Evolutionary conservation across 441 rosid species (phyloP).

Genomic region (Daphne laureola): DNA sequence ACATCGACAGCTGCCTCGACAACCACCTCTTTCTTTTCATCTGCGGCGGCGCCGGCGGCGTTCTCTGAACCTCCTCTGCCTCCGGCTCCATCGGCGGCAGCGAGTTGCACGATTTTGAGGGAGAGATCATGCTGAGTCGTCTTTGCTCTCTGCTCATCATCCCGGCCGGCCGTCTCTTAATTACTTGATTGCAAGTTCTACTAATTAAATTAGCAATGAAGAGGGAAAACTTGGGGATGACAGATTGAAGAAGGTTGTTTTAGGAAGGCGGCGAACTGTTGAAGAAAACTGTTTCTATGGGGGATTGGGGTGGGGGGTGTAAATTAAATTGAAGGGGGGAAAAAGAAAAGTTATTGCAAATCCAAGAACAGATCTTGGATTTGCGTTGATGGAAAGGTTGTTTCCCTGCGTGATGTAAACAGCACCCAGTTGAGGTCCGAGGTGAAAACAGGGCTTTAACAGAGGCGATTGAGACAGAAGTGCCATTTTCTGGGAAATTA

Average conservation of each 20-base stretch:
- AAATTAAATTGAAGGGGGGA: too few relatives aligned
- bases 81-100: constrained; percentile 29
- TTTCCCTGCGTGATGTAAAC: neutral
- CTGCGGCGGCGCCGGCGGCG: constrained; percentile 37
- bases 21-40: constrained; percentile 38
- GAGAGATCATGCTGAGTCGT: neutral
- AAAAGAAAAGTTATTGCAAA: too few relatives aligned
- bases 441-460: constrained; percentile 19
- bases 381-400: neutral
- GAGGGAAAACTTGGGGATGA: too few relatives aligned
- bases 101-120: neutral
- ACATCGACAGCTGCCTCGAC: constrained; percentile 74
- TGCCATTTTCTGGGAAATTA: constrained; percentile 5
- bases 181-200: too few relatives aligned
- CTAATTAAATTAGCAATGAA: too few relatives aligned
- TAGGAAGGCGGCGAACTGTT: constrained; percentile 6
- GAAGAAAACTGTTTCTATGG: neutral
- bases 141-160: neutral
- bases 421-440: constrained; percentile 16
- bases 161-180: too few relatives aligned
- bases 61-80: constrained; percentile 38
- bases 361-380: too few relatives aligned
- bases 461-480: constrained; percentile 1
- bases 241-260: too few relatives aligned
- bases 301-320: constrained; percentile 2